These are phyloP conservation scores for Smittium culicis DNA, from an alignment of 371 early-diverging fungal genomes.

Conservation along the genomic window DNA sequence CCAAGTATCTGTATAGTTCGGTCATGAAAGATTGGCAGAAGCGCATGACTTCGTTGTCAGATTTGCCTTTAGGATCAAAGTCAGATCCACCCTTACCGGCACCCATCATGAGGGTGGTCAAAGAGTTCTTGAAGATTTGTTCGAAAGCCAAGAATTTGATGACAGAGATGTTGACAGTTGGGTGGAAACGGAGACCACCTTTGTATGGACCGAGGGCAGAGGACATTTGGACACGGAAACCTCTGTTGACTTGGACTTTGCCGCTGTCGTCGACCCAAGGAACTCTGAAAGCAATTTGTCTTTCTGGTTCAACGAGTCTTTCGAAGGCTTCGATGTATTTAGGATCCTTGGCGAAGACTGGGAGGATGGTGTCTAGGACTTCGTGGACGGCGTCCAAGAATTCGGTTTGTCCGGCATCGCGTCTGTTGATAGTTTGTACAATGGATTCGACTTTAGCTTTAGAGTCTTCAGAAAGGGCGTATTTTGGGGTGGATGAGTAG, in stretches of 20 bases:
- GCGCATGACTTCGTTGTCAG: slow-evolving; percentile 33
- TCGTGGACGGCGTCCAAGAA: slow-evolving; percentile 30
- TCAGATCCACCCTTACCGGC: slow-evolving; percentile 34
- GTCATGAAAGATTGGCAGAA: slow-evolving; percentile 36
- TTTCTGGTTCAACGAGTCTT: slow-evolving; percentile 33
- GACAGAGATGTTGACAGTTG: slow-evolving; percentile 33
- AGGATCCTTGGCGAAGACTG: slow-evolving; percentile 27
- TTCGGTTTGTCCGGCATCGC: slow-evolving; percentile 29
- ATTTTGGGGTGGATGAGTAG: background rate
- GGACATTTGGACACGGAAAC: slow-evolving; percentile 36
- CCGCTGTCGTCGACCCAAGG: slow-evolving; percentile 35
- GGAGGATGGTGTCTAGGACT: slow-evolving; percentile 26
- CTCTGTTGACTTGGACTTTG: slow-evolving; percentile 31
- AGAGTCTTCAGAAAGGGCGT: background rate
- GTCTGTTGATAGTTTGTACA: slow-evolving; percentile 14
- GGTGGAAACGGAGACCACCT: slow-evolving; percentile 36
- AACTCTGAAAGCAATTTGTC: slow-evolving; percentile 32
- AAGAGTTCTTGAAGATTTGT: slow-evolving; percentile 37
- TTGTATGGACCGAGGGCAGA: slow-evolving; percentile 37
- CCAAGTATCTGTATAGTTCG: slow-evolving; percentile 34
- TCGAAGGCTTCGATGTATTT: slow-evolving; percentile 29
- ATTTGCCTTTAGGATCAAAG: slow-evolving; percentile 32
- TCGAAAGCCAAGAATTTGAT: slow-evolving; percentile 36
- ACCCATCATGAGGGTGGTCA: slow-evolving; percentile 35
- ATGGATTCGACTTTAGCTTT: slow-evolving; percentile 2